These are phyloP conservation scores for Solanum medicagineum DNA, from an alignment of 257 asterid species.

Conservation along the genomic window DNA sequence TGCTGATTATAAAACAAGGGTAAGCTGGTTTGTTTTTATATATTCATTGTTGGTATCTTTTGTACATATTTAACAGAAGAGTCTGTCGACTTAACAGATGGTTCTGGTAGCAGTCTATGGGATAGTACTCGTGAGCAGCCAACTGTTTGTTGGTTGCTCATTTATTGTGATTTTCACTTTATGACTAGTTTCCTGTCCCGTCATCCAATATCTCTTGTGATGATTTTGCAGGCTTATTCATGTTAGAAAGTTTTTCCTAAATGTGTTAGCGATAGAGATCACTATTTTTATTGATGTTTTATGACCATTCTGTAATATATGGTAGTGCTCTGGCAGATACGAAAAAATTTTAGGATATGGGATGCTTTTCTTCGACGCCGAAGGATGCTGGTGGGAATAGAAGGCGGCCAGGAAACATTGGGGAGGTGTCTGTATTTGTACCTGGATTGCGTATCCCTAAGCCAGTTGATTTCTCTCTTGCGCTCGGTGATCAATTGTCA, in stretches of 20 bases:
- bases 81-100: constrained; percentile 4
- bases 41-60: not conserved
- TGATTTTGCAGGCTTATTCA: not conserved
- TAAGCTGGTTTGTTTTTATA: constrained; percentile 21
- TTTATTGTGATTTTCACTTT: constrained; percentile 28
- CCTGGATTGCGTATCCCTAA: constrained; percentile 92
- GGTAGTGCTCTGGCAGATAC: constrained; percentile 18
- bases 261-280: not conserved
- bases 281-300: not conserved
- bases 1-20: constrained; percentile 28
- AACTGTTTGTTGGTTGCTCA: constrained; percentile 55
- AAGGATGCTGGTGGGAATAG: constrained; percentile 65
- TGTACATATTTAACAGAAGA: not conserved
- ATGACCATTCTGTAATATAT: not conserved
- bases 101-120: constrained; percentile 8
- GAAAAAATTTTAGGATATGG: constrained; percentile 44
- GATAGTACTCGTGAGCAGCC: constrained; percentile 45
- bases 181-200: constrained; percentile 11
- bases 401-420: constrained; percentile 82
- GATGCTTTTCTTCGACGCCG: constrained; percentile 71
- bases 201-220: constrained; percentile 25
- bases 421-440: constrained; percentile 80
- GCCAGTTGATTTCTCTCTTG: constrained; percentile 62
- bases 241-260: not conserved
- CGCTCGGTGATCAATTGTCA: constrained; percentile 42